Percentiles rank a stretch among this genome's conserved stretches.
These are phyloP conservation scores for Suillus tomentosus DNA, from an alignment of 768 basidiomycete species.

Conservation along the genomic window DNA sequence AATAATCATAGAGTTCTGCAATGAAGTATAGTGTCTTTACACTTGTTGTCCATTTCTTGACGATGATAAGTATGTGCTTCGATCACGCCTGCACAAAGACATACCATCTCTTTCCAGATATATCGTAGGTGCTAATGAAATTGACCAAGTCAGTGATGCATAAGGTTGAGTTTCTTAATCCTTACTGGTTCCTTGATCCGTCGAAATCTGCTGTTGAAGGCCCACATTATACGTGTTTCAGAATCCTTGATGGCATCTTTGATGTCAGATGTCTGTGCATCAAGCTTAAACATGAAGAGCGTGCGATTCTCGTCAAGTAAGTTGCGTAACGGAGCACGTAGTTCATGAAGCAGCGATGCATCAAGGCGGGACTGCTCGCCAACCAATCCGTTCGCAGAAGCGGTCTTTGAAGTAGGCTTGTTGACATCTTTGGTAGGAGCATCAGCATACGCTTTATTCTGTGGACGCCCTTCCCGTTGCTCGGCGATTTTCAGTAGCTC, in stretches of 20 bases:
- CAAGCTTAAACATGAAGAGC: not conserved
- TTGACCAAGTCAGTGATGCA: not conserved
- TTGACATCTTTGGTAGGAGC: not conserved
- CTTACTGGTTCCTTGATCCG: not conserved
- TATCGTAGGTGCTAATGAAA: constrained; percentile 44
- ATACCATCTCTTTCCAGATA: constrained; percentile 57
- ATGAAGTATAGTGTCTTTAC: constrained; percentile 56
- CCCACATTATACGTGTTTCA: not conserved
- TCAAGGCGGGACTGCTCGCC: not conserved
- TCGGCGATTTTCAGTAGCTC: not conserved
- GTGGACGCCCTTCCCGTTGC: not conserved
- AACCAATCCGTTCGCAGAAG: not conserved
- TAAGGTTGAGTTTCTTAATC: too few relatives aligned
- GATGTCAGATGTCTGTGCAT: not conserved
- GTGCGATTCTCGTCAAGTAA: not conserved
- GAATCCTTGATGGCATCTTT: not conserved
- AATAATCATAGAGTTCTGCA: constrained; percentile 41
- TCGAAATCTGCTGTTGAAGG: not conserved
- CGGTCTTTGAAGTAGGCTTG: not conserved
- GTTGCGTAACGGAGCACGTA: not conserved
- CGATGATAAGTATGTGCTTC: not conserved
- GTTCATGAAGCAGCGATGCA: not conserved
- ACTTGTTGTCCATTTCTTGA: constrained; percentile 51
- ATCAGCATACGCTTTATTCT: not conserved
- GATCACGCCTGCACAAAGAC: constrained; percentile 10